Conservation (phyloP, 2,329 filamentous ascomycete genomes). For the Aspergillus arachidicola region DNA sequence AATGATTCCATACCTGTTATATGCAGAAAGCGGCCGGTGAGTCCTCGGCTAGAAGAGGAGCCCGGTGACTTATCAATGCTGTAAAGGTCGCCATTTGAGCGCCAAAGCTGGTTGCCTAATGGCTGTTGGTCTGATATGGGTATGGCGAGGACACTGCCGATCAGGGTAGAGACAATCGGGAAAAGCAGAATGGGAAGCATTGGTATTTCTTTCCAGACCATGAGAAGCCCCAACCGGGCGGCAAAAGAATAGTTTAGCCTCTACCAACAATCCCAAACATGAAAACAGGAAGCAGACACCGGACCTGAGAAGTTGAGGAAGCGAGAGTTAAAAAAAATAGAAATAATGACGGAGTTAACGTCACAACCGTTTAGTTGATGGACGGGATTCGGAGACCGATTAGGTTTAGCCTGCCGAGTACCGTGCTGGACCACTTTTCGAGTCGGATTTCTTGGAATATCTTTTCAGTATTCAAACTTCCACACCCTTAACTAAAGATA, state of each 20-base stretch:
- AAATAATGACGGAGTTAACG: neutral
- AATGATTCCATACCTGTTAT: slow-evolving; percentile 44
- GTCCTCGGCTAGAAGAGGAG: slow-evolving; percentile 14
- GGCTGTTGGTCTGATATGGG: slow-evolving; percentile 23
- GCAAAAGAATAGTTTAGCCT: neutral
- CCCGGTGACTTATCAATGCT: neutral
- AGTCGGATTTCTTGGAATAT: neutral
- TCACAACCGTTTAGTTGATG: neutral
- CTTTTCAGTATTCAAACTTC: neutral
- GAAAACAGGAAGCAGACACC: neutral
- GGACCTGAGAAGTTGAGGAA: neutral
- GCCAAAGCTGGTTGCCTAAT: slow-evolving; percentile 10
- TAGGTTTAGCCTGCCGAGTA: slow-evolving; percentile 1
- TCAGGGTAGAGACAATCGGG: slow-evolving; percentile 14
- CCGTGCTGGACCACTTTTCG: neutral
- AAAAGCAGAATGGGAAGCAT: slow-evolving; percentile 23
- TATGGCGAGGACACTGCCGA: slow-evolving; percentile 19
- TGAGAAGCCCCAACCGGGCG: slow-evolving; percentile 14
- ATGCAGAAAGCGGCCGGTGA: slow-evolving; percentile 40
- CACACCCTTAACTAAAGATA: neutral
- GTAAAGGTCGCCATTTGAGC: slow-evolving; percentile 8
- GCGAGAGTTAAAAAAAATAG: no score
- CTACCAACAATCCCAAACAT: neutral
- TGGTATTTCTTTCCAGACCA: slow-evolving; percentile 10
- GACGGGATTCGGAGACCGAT: neutral